phyloP scores from a whole-genome alignment of 176 grass and related monocot species.

The Oropetium thomaeum region DNA sequence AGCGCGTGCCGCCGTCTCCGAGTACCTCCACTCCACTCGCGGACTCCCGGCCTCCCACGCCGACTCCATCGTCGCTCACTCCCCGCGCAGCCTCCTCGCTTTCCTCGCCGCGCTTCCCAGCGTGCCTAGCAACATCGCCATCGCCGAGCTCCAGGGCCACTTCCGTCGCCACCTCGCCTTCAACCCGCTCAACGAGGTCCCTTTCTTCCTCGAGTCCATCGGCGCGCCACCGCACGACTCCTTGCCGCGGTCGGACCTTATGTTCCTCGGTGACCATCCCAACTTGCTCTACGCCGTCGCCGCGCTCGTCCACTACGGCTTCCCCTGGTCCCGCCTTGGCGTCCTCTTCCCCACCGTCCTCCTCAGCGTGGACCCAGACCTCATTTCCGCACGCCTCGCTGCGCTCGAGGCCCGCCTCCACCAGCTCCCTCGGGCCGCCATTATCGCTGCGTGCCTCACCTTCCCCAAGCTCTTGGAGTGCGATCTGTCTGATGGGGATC shows the following conservation, averaged over 20 bases:
- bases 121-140: constrained; percentile 31
- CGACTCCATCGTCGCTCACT: constrained; percentile 57
- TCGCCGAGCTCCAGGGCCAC: constrained; percentile 33
- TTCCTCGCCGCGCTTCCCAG: constrained; percentile 46
- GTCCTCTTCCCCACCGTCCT: constrained; percentile 48
- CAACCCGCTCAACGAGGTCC: constrained; percentile 77
- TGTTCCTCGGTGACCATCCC: constrained; percentile 65
- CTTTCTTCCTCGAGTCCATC: constrained; percentile 91
- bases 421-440: constrained; percentile 38
- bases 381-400: constrained; percentile 45
- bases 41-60: constrained; percentile 61
- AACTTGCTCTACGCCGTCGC: constrained; percentile 50
- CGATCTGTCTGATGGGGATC: constrained; percentile 34
- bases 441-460: constrained; percentile 63
- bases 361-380: constrained; percentile 36
- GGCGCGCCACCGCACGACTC: constrained; percentile 29
- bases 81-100: constrained; percentile 56
- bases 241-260: constrained; percentile 20
- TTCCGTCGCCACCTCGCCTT: constrained; percentile 63
- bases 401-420: constrained; percentile 43
- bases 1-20: constrained; percentile 55
- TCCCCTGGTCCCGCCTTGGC: constrained; percentile 65
- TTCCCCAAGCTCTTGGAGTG: constrained; percentile 46
- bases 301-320: constrained; percentile 53
- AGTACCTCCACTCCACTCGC: constrained; percentile 76